Evolutionary conservation across 139 green algal species (phyloP).

Genomic region (Auxenochlorella pyrenoidosa): DNA sequence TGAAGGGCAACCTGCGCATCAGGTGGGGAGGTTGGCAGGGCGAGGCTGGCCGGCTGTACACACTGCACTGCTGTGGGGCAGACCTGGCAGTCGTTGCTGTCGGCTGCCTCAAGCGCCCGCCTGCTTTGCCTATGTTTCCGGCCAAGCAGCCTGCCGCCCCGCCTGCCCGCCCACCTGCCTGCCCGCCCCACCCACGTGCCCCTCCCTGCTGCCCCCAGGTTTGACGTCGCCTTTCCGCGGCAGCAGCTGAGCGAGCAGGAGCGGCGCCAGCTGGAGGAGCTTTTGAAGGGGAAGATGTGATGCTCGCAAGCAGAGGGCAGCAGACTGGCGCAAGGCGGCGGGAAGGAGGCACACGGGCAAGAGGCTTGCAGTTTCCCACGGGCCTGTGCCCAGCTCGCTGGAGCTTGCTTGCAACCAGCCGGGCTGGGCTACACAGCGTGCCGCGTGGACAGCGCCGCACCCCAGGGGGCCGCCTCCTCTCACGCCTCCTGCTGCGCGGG

Average conservation of each 20-base stretch:
- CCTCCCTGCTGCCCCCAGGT: slow-evolving; percentile 16
- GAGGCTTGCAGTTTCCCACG: too few relatives aligned
- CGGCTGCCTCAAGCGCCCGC: too few relatives aligned
- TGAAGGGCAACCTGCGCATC: slow-evolving; percentile 74
- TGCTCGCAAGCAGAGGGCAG: neutral
- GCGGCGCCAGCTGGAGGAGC: slow-evolving; percentile 16
- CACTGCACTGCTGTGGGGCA: too few relatives aligned
- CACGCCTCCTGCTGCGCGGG: neutral
- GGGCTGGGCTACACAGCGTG: too few relatives aligned
- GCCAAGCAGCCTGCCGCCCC: too few relatives aligned
- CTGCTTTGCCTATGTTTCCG: too few relatives aligned
- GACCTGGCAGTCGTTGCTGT: too few relatives aligned
- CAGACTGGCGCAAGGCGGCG: neutral
- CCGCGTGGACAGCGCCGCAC: too few relatives aligned
- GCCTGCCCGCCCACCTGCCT: neutral
- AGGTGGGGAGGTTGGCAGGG: slow-evolving; percentile 9
- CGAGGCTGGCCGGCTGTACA: too few relatives aligned
- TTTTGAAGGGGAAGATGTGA: slow-evolving; percentile 40
- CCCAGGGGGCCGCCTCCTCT: neutral
- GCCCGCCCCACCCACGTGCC: neutral
- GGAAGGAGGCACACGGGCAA: too few relatives aligned
- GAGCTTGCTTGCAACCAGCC: neutral
- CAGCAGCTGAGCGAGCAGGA: slow-evolving; percentile 29
- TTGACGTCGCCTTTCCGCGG: slow-evolving; percentile 75
- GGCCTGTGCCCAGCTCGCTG: too few relatives aligned